phyloP scores from a whole-genome alignment of 306 rosid species.

The Lupinus albus region DNA sequence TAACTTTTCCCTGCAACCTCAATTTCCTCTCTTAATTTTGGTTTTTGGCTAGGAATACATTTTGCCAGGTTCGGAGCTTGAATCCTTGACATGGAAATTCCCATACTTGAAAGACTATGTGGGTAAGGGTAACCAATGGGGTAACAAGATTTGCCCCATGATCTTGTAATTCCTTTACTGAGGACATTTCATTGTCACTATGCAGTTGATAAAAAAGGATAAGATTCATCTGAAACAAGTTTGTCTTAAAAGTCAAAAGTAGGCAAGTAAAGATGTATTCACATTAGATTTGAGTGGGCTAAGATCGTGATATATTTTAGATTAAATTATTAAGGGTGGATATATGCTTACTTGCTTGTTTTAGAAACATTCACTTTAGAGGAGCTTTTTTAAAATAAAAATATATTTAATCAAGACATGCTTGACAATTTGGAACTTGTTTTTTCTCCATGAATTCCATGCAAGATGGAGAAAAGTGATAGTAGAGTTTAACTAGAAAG shows the following conservation, averaged over 20 bases:
- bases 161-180: slow-evolving; percentile 14
- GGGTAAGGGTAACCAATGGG: slow-evolving; percentile 1
- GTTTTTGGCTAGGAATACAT: slow-evolving; percentile 12
- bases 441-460: too few relatives aligned
- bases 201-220: background rate
- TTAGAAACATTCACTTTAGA: too few relatives aligned
- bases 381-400: too few relatives aligned
- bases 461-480: too few relatives aligned
- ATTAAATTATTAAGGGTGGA: too few relatives aligned
- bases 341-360: too few relatives aligned
- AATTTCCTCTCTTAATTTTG: background rate
- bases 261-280: too few relatives aligned
- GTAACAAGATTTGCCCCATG: background rate
- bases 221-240: background rate
- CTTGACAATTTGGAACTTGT: background rate
- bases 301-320: too few relatives aligned
- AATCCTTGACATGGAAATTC: background rate
- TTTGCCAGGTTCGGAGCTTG: background rate
- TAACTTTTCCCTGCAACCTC: background rate
- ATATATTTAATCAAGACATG: background rate
- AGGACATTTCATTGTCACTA: background rate
- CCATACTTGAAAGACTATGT: background rate
- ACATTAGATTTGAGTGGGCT: too few relatives aligned
- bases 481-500: too few relatives aligned
- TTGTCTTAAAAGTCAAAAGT: too few relatives aligned